Percentiles rank a stretch among this genome's conserved stretches.
Evolutionary conservation across 192 early-diverging fungal species (phyloP).

Genomic region (Physocladia obscura): DNA sequence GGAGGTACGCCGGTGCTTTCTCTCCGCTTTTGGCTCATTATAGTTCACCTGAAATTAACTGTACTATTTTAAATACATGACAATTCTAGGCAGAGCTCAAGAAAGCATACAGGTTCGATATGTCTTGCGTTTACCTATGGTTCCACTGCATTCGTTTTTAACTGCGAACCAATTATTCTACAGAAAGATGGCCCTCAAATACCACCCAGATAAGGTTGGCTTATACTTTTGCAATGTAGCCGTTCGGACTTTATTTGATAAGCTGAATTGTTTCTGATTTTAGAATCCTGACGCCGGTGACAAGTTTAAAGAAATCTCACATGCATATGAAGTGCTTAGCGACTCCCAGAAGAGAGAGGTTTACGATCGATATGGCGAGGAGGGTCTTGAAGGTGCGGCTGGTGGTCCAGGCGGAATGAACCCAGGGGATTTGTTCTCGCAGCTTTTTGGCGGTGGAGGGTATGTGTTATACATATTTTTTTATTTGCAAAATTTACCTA

Average conservation of each 20-base stretch:
- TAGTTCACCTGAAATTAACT: not conserved
- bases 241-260: not conserved
- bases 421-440: slow-evolving; percentile 93
- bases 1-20: slow-evolving; percentile 56
- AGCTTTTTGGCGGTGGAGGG: slow-evolving; percentile 86
- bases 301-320: slow-evolving; percentile 97
- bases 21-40: not conserved
- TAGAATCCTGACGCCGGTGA: slow-evolving; percentile 87
- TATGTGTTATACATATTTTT: not conserved
- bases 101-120: slow-evolving; percentile 74
- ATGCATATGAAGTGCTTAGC: slow-evolving; percentile 95
- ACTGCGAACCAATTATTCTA: too few species aligned
- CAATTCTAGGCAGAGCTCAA: slow-evolving; percentile 70
- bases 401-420: slow-evolving; percentile 72
- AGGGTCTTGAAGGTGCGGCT: slow-evolving; percentile 78
- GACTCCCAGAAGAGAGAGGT: slow-evolving; percentile 85
- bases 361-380: slow-evolving; percentile 95
- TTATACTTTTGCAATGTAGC: too few species aligned
- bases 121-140: too few species aligned
- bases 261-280: too few species aligned
- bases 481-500: too few species aligned
- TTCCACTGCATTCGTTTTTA: too few species aligned
- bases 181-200: slow-evolving; percentile 93
- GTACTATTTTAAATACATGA: not conserved
- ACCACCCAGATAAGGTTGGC: slow-evolving; percentile 85